phyloP scores from a whole-genome alignment of 1,139 yeast genomes.

The Magnusiomyces fungicola region DNA sequence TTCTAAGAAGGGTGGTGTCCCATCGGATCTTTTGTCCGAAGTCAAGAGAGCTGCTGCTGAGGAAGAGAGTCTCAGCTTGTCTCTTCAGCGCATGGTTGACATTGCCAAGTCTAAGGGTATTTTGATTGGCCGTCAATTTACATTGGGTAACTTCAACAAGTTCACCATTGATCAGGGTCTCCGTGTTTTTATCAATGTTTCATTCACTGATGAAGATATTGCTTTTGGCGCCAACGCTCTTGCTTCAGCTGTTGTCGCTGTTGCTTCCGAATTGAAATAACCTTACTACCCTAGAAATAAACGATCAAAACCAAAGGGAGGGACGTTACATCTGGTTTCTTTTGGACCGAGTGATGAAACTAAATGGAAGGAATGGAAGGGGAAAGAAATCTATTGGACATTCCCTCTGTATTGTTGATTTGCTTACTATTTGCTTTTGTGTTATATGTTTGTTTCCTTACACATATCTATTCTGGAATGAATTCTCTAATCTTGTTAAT shows the following conservation, averaged over 20 bases:
- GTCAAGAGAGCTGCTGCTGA: conserved; percentile 17
- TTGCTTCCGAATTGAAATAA: no score
- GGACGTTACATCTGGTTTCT: no score
- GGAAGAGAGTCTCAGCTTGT: conserved; percentile 19
- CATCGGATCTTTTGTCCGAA: neutral
- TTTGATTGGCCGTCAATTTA: conserved; percentile 62
- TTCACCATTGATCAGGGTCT: conserved; percentile 67
- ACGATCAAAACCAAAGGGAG: no score
- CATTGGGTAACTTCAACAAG: conserved; percentile 65
- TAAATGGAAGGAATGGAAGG: no score
- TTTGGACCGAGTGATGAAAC: no score
- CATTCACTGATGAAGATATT: conserved; percentile 45
- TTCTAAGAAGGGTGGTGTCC: neutral
- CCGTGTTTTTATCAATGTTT: conserved; percentile 52
- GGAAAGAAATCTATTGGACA: no score
- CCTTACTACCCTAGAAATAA: no score
- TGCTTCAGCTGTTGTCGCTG: conserved; percentile 10
- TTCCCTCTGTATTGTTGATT: no score
- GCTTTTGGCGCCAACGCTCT: conserved; percentile 10
- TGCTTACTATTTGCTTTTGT: no score
- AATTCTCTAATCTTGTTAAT: no score
- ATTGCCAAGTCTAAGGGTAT: conserved; percentile 43
- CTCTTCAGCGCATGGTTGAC: conserved; percentile 56
- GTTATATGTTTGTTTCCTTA: no score
- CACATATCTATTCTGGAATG: no score